A percentile compares a stretch with the other conserved stretches of the same genome.
Evolutionary conservation across 139 green algal genomes (phyloP).

Genomic region (Volvox africanus): DNA sequence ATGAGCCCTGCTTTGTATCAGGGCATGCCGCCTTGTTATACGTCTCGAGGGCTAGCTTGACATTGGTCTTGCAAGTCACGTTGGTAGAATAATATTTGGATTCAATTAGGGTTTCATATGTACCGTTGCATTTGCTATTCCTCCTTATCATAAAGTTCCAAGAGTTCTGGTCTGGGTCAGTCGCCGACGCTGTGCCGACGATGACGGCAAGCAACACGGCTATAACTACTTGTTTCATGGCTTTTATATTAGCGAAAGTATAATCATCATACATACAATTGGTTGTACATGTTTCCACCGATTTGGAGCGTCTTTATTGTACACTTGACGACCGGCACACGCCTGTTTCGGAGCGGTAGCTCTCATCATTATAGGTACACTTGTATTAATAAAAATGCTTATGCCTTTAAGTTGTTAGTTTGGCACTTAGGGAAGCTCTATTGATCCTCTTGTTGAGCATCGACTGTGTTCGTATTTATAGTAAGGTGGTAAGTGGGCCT

Average conservation of each 20-base stretch:
- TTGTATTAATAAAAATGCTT: too few species aligned
- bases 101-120: neutral
- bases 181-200: neutral
- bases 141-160: constrained; percentile 7
- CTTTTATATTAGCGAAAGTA: neutral
- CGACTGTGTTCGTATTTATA: too few species aligned
- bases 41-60: constrained; percentile 2
- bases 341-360: neutral
- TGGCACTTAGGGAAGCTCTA: too few species aligned
- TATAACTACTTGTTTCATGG: neutral
- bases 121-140: neutral
- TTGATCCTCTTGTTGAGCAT: too few species aligned
- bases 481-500: too few species aligned
- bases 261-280: neutral
- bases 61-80: neutral
- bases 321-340: neutral
- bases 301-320: neutral
- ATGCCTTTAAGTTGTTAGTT: too few species aligned
- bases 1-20: neutral
- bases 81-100: neutral
- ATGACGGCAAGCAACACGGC: neutral
- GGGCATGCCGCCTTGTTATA: constrained; percentile 11
- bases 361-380: neutral
- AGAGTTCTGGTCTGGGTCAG: constrained; percentile 16
- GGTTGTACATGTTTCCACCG: neutral